phyloP scores from a whole-genome alignment of 495 filamentous ascomycete genomes.

The Penicillium samsonianum region DNA sequence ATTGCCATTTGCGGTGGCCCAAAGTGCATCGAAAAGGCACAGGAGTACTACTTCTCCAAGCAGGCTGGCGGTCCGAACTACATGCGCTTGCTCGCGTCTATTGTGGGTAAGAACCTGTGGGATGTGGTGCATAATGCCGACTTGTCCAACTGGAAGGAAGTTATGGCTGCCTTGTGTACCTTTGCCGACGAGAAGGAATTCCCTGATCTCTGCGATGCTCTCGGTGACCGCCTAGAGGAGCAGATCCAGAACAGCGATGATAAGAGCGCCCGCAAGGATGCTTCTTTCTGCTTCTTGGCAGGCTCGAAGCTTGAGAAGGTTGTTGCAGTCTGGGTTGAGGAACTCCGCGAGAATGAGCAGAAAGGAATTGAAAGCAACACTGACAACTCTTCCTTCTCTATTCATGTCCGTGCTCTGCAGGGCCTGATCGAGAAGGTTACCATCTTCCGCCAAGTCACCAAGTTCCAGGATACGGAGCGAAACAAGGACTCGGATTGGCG shows the following conservation, averaged over 20 bases:
- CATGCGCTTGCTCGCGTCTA: constrained; percentile 82
- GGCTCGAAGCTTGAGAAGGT: constrained; percentile 98
- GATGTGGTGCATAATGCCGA: constrained; percentile 97
- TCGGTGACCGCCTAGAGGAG: constrained; percentile 89
- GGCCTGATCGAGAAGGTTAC: constrained; percentile 98
- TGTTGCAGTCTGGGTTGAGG: constrained; percentile 86
- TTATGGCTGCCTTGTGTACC: constrained; percentile 93
- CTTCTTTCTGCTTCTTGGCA: constrained; percentile 92
- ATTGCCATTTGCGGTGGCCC: constrained; percentile 96
- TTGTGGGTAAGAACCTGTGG: constrained; percentile 96
- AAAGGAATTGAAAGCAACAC: constrained; percentile 64
- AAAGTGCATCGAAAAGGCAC: constrained; percentile 90
- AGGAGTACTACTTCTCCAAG: constrained; percentile 84
- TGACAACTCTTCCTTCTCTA: constrained; percentile 80
- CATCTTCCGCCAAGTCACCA: constrained; percentile 90
- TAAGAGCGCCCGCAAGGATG: constrained; percentile 71
- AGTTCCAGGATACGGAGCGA: constrained; percentile 80
- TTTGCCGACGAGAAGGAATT: constrained; percentile 91
- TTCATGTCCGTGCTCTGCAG: constrained; percentile 87
- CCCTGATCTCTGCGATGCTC: constrained; percentile 90
- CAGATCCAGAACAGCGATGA: constrained; percentile 50
- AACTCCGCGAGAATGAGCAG: constrained; percentile 80
- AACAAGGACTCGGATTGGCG: constrained; percentile 78
- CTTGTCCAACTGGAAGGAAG: constrained; percentile 90
- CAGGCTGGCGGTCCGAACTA: constrained; percentile 86